These are phyloP conservation scores for Millerago galiae DNA, from an alignment of 805 yeast species.

Conservation along the genomic window DNA sequence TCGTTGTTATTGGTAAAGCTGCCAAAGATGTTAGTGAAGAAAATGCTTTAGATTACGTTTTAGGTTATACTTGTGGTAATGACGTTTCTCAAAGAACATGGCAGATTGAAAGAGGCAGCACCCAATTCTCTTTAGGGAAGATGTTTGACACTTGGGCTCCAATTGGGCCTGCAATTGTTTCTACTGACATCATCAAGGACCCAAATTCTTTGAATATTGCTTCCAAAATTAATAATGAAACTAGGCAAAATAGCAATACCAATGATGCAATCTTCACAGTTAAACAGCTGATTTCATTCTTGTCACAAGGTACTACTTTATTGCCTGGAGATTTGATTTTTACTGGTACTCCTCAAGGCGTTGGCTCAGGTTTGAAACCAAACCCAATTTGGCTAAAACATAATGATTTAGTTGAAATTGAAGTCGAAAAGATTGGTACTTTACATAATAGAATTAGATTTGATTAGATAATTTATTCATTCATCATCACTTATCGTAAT, in stretches of 20 bases:
- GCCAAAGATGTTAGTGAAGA: conserved; percentile 35
- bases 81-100: conserved; percentile 49
- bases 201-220: conserved; percentile 28
- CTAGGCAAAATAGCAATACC: conserved; percentile 38
- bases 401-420: conserved; percentile 37
- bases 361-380: conserved; percentile 40
- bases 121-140: conserved; percentile 47
- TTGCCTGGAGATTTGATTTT: conserved; percentile 46
- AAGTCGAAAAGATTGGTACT: conserved; percentile 36
- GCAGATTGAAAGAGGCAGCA: conserved; percentile 45
- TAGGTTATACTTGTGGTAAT: conserved; percentile 47
- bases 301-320: conserved; percentile 45
- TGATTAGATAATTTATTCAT: conserved; percentile 11
- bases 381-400: conserved; percentile 32
- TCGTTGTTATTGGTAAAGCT: conserved; percentile 42
- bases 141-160: conserved; percentile 52
- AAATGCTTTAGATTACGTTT: conserved; percentile 38
- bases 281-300: conserved; percentile 36
- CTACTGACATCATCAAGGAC: conserved; percentile 24
- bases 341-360: conserved; percentile 53
- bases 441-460: conserved; percentile 32
- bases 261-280: conserved; percentile 43
- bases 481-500: conserved; percentile 2
- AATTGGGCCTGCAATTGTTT: conserved; percentile 46
- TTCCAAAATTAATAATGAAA: conserved; percentile 40